Evolutionary conservation across 2,329 filamentous ascomycete species (phyloP), one percentile per base, ranked within the genome.

Genomic region (Trichoderma pleuroti): DNA sequence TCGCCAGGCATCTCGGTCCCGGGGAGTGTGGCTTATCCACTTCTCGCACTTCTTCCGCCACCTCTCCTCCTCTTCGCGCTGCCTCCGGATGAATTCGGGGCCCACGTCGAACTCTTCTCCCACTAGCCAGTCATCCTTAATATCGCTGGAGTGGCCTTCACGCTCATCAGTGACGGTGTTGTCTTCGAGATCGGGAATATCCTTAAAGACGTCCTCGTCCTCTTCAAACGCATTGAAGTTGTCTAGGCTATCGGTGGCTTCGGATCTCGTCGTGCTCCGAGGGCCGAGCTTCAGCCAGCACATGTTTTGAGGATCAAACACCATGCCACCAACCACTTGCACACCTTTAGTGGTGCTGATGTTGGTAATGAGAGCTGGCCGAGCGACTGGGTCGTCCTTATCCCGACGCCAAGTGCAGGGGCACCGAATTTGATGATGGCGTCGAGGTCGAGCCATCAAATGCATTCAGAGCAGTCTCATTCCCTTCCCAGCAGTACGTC

Each of bases 81-180:
- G 95, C 73, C 94, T 87, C 76, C 91, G 87, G 73, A 98, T 91
- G 78, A 98, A 99, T 80, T 97, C 93, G 4, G 95, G 96, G 0
- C 96, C 96, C 70, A 99, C 93, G 78, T 99, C 96, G 76, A 99
- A 99, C 79, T 99, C 96, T 81, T 99, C 96, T 66, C 93, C 93
- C 14, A 98, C 92, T 63, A 93, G 88, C 87, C 93, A 95, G 77
- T 94, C 92, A 76, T 94, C 92, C 71, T 89, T 88, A 73, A 89
- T 81, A 68, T 91, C 89, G 76, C 87, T 90, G 75, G 84, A 83
- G 24, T 88, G 86, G 59, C 84, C 85, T 49, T 82, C 80, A 9
- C 80, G 81, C 12, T 86, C 85, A 9, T 84, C 84, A 14, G 86
- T 85, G 57, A 83, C 83, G 21, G 82, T 78, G 46, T 82, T 85